A percentile compares a stretch with the other conserved stretches of the same genome.
phyloP scores from a whole-genome alignment of 352 stramenopile species.

The Globisporangium irregulare region DNA sequence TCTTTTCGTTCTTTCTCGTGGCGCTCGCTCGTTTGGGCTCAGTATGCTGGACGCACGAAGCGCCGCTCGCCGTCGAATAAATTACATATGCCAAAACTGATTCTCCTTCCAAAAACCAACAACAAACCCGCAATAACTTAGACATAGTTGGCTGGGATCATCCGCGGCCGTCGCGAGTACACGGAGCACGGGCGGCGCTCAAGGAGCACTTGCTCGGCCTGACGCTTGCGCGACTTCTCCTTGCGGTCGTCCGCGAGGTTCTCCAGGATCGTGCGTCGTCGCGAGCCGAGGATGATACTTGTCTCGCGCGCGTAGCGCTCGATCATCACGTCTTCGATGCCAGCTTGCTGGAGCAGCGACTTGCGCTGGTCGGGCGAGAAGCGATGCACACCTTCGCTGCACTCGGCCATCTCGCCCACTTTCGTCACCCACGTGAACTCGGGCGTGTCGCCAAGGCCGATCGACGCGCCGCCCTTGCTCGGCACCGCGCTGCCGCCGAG shows the following conservation, averaged over 20 bases:
- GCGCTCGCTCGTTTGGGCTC: neutral
- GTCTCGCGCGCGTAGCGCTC: slow-evolving; percentile 40
- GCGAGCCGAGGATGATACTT: slow-evolving; percentile 45
- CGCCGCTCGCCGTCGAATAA: slow-evolving; percentile 10
- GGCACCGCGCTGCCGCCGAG: slow-evolving; percentile 41
- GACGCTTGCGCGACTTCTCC: slow-evolving; percentile 39
- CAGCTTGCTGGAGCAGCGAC: slow-evolving; percentile 30
- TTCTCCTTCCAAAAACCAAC: neutral
- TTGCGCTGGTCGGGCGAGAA: slow-evolving; percentile 39
- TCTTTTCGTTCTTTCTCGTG: neutral
- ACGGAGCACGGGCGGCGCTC: slow-evolving; percentile 34
- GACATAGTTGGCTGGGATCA: slow-evolving; percentile 70
- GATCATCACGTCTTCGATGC: slow-evolving; percentile 42
- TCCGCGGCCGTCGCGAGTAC: slow-evolving; percentile 50
- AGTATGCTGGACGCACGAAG: neutral
- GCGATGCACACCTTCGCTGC: slow-evolving; percentile 42
- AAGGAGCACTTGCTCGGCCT: slow-evolving; percentile 40
- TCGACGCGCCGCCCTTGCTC: slow-evolving; percentile 36
- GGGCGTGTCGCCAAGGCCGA: slow-evolving; percentile 34
- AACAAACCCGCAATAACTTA: slow-evolving; percentile 18
- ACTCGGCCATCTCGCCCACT: slow-evolving; percentile 46
- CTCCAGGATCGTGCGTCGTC: slow-evolving; percentile 29
- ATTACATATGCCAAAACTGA: slow-evolving; percentile 14
- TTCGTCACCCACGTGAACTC: slow-evolving; percentile 53
- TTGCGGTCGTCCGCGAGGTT: slow-evolving; percentile 24